Evolutionary conservation across 2,329 filamentous ascomycete species (phyloP), one percentile per base, ranked within the genome.

Genomic region (Colletotrichum scovillei): DNA sequence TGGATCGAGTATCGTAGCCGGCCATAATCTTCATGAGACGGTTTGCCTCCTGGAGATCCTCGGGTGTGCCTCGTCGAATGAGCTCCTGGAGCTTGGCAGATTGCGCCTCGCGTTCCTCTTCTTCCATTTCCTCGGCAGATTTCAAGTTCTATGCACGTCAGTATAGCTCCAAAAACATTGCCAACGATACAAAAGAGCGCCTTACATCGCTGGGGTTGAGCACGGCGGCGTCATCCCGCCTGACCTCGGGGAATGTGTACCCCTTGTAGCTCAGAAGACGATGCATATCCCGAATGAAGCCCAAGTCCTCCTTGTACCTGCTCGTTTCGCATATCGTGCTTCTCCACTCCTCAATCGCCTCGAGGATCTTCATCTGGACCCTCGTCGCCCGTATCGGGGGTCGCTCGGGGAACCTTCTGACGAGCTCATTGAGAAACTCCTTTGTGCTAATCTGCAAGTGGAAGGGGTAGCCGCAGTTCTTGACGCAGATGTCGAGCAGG

Each of bases 11-110:
- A 82, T 99, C 97, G 83, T 94, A 99, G 75, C 97, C 97, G 66
- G 97, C 97, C 97, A 99, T 98, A 77, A 99, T 90, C 85, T 99
- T 99, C 97, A 99, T 99, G 66, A 99, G 88, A 78, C 95, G 92
- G 81, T 98, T 99, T 67, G 97, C 97, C 86, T 99, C 97, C 82
- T 98, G 96, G 72, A 99, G 86, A 82, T 99, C 97, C 76, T 97
- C 93, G 30, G 97, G 97, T 5, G 94, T 92, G 67, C 97, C 97
- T 77, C 97, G 89, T 74, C 97, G 92, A 80, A 99, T 98, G 66
- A 99, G 88, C 84, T 99, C 97, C 81, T 99, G 97, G 22, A 99
- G 88, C 84, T 99, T 99, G n/a, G 97, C 97, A 3, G 95, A 98
- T 81, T 99, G 97, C 2, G 96, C 96, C 78, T 96, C 95, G 70